phyloP scores from a whole-genome alignment of 441 rosid species.

The Pelargonium citronellum region DNA sequence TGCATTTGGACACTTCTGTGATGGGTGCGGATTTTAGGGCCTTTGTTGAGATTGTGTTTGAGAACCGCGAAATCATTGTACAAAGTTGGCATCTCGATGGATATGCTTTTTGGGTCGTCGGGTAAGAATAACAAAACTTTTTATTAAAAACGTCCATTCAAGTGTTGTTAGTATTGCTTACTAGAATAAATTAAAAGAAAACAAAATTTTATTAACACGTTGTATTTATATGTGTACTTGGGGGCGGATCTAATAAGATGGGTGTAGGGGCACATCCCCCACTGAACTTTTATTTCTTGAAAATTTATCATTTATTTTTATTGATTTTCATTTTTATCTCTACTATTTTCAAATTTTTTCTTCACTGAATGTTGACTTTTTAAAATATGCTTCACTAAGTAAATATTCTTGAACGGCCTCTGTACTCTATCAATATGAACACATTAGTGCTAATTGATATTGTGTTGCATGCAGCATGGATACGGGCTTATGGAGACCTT shows the following conservation, averaged over 20 bases:
- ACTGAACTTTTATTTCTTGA: too few species aligned
- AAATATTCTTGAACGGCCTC: not conserved
- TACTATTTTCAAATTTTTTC: too few species aligned
- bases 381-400: not conserved
- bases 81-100: conserved; percentile 71
- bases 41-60: conserved; percentile 55
- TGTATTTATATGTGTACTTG: too few species aligned
- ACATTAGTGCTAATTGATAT: not conserved
- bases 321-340: too few species aligned
- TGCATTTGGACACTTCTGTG: conserved; percentile 51
- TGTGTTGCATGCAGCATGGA: conserved; percentile 39
- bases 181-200: too few species aligned
- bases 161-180: too few species aligned
- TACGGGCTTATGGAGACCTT: conserved; percentile 47
- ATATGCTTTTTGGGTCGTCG: conserved; percentile 62
- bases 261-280: too few species aligned
- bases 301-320: too few species aligned
- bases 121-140: conserved; percentile 34
- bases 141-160: not conserved
- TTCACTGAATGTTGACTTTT: too few species aligned
- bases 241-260: too few species aligned
- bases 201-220: too few species aligned
- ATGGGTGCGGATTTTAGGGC: conserved; percentile 51
- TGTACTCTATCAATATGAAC: not conserved
- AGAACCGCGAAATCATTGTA: conserved; percentile 47